These are phyloP conservation scores for Colletotrichum lini DNA, from an alignment of 2,329 filamentous ascomycete species.

Conservation along the genomic window DNA sequence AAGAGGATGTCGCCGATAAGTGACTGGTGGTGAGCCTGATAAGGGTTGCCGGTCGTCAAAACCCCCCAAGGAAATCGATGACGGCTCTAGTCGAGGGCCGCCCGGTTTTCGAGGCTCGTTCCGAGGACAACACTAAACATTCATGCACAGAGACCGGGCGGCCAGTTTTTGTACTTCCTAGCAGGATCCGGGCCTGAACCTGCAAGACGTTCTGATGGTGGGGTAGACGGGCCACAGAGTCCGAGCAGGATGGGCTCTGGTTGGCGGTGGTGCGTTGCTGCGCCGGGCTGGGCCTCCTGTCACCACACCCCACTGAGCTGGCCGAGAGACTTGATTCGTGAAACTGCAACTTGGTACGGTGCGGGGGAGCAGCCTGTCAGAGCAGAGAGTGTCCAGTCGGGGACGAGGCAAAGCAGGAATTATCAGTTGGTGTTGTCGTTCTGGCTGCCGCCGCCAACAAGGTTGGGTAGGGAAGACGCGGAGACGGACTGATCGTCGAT, in stretches of 20 bases:
- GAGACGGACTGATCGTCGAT: slow-evolving; percentile 28
- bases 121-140: not conserved
- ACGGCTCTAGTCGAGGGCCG: slow-evolving; percentile 11
- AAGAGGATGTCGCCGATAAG: not conserved
- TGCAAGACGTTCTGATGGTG: slow-evolving; percentile 35
- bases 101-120: slow-evolving; percentile 7
- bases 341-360: slow-evolving; percentile 21
- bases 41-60: slow-evolving; percentile 7
- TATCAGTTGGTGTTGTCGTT: slow-evolving; percentile 5
- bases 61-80: not conserved
- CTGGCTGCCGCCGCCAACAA: not conserved
- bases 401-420: slow-evolving; percentile 30
- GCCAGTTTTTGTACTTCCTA: slow-evolving; percentile 17
- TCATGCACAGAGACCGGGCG: slow-evolving; percentile 22
- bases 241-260: slow-evolving; percentile 17
- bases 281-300: slow-evolving; percentile 29
- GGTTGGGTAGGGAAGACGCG: not conserved
- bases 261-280: slow-evolving; percentile 34
- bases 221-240: slow-evolving; percentile 30
- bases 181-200: slow-evolving; percentile 24
- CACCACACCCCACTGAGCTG: slow-evolving; percentile 10
- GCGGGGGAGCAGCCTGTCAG: slow-evolving; percentile 38
- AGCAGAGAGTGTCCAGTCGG: not conserved
- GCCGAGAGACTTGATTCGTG: slow-evolving; percentile 32
- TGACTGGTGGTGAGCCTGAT: not conserved